Evolutionary conservation across 2,329 filamentous ascomycete genomes (phyloP).

Genomic region (Fusarium xylarioides): DNA sequence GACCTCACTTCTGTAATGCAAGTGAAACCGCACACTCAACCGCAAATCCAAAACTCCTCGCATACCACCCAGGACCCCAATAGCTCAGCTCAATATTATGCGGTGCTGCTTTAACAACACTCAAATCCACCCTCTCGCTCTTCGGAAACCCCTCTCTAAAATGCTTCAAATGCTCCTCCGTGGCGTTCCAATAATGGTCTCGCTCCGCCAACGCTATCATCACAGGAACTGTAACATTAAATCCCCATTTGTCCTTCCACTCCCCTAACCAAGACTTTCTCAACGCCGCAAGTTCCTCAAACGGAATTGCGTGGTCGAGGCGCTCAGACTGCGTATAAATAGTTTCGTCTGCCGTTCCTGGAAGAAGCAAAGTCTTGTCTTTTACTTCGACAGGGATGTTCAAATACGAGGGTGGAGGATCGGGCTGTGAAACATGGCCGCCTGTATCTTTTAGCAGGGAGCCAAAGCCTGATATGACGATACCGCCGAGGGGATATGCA

Average conservation of each 20-base stretch:
- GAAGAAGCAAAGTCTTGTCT: conserved; percentile 26
- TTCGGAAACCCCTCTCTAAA: conserved; percentile 12
- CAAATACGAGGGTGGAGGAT: conserved; percentile 15
- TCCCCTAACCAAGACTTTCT: conserved; percentile 17
- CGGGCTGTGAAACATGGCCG: conserved; percentile 6
- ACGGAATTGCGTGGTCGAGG: conserved; percentile 28
- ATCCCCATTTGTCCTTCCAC: conserved; percentile 34
- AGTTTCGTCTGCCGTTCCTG: conserved; percentile 26
- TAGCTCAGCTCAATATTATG: conserved; percentile 37
- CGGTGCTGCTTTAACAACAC: conserved; percentile 25
- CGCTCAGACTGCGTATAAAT: conserved; percentile 25
- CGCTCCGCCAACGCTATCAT: conserved; percentile 26
- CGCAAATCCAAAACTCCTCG: conserved; percentile 33
- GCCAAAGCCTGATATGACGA: conserved; percentile 30
- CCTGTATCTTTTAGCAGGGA: conserved; percentile 22
- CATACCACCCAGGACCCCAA: conserved; percentile 34
- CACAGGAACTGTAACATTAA: conserved; percentile 17
- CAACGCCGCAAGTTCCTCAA: conserved; percentile 24
- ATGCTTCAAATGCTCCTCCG: conserved; percentile 30
- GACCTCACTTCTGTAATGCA: not conserved
- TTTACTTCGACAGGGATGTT: conserved; percentile 29
- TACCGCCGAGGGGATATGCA: conserved; percentile 27
- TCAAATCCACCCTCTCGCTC: conserved; percentile 28
- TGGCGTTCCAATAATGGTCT: conserved; percentile 31
- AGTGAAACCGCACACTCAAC: conserved; percentile 30